Percentiles rank a stretch among this genome's conserved stretches.
Conservation (phyloP, 495 filamentous ascomycete species). For the Penicillium arizonense region DNA sequence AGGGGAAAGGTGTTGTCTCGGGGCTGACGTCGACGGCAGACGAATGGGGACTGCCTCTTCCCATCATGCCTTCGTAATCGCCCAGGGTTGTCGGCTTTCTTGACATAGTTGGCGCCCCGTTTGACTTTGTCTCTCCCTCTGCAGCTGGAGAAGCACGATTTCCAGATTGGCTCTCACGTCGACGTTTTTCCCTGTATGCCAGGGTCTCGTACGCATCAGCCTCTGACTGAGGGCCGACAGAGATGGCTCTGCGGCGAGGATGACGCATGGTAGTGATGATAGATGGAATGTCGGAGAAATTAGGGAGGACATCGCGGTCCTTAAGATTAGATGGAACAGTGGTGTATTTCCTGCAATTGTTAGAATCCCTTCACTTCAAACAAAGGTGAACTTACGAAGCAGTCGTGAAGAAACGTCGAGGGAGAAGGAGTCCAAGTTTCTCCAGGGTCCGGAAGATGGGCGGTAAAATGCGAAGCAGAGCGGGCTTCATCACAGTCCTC, state of each 20-base stretch:
- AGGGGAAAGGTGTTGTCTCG: constrained; percentile 28
- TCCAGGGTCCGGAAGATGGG: constrained; percentile 86
- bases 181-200: constrained; percentile 81
- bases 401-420: constrained; percentile 83
- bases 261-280: constrained; percentile 77
- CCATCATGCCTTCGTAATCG: constrained; percentile 72
- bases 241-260: constrained; percentile 76
- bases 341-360: constrained; percentile 66
- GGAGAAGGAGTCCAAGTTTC: constrained; percentile 70
- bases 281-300: constrained; percentile 76
- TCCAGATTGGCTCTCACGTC: constrained; percentile 67
- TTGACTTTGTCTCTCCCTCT: constrained; percentile 19
- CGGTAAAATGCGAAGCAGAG: constrained; percentile 72
- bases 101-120: constrained; percentile 14
- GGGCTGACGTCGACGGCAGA: constrained; percentile 24
- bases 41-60: constrained; percentile 43
- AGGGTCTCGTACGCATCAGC: constrained; percentile 95
- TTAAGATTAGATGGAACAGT: constrained; percentile 73
- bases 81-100: constrained; percentile 46
- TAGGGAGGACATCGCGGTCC: constrained; percentile 84
- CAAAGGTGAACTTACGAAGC: constrained; percentile 60
- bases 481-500: constrained; percentile 84
- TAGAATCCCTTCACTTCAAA: not conserved
- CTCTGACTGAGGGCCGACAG: constrained; percentile 89
- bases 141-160: constrained; percentile 24